Percentiles rank a stretch among this genome's conserved stretches.
Evolutionary conservation across 495 filamentous ascomycete species (phyloP).

Genomic region (Hyphodiscus hymeniophilus): DNA sequence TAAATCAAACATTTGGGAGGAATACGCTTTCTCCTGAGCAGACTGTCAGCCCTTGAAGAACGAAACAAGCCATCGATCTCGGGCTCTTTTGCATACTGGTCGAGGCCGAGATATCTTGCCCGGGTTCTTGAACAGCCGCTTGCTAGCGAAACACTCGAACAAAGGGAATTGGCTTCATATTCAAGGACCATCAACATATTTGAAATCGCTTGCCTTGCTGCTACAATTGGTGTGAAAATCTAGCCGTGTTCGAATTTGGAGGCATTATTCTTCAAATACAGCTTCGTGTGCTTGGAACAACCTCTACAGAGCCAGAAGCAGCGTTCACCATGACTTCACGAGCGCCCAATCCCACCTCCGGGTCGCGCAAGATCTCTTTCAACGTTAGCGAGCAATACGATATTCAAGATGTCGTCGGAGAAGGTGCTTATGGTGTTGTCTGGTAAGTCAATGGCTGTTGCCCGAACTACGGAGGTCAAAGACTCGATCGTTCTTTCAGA

Average conservation of each 20-base stretch:
- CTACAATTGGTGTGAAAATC: no score
- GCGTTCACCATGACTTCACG: constrained; percentile 19
- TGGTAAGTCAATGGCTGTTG: constrained; percentile 54
- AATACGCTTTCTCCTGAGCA: no score
- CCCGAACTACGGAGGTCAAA: background rate
- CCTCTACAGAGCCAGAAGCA: background rate
- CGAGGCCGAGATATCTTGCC: no score
- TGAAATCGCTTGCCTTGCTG: background rate
- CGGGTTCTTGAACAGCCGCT: no score
- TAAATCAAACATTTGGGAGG: background rate
- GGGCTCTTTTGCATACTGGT: no score
- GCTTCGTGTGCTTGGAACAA: background rate
- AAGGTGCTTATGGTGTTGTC: constrained; percentile 97
- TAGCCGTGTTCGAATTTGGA: no score
- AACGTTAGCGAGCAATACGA: constrained; percentile 99
- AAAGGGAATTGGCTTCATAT: no score
- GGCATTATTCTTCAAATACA: no score
- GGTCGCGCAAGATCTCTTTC: constrained; percentile 97
- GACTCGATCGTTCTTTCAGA: background rate
- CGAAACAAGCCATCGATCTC: no score
- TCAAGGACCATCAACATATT: background rate
- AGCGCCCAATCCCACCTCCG: constrained; percentile 34
- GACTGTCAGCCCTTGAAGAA: no score
- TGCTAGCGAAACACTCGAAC: no score
- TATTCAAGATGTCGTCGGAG: constrained; percentile 97